A percentile compares a stretch with the other conserved stretches of the same genome.
phyloP scores from a whole-genome alignment of 2,329 filamentous ascomycete genomes.

The Geosmithia flava region DNA sequence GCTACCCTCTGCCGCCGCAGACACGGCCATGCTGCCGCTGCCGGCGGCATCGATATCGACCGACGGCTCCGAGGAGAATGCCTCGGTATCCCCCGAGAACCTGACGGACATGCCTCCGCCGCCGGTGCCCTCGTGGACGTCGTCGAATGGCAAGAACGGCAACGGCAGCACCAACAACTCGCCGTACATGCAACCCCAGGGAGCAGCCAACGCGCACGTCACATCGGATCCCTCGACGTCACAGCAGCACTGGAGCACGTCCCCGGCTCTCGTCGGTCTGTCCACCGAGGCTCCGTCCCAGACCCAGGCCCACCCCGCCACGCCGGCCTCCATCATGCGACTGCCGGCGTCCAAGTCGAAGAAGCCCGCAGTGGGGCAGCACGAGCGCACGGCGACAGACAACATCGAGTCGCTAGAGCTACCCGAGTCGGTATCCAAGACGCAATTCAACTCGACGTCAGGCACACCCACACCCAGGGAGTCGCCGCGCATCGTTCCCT shows the following conservation, averaged over 20 bases:
- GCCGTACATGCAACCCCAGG: slow-evolving; percentile 51
- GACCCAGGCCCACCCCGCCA: slow-evolving; percentile 52
- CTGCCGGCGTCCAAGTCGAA: slow-evolving; percentile 39
- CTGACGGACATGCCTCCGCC: slow-evolving; percentile 56
- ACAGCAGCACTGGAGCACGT: not conserved
- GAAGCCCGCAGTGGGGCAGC: slow-evolving; percentile 22
- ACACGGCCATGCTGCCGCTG: slow-evolving; percentile 20
- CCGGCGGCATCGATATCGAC: slow-evolving; percentile 21
- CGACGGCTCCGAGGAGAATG: slow-evolving; percentile 52
- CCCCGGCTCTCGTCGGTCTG: not conserved
- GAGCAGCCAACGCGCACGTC: slow-evolving; percentile 10
- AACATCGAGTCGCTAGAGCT: slow-evolving; percentile 50
- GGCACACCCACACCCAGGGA: not conserved
- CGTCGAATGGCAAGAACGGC: slow-evolving; percentile 41
- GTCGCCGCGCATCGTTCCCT: slow-evolving; percentile 19
- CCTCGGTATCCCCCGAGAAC: slow-evolving; percentile 50
- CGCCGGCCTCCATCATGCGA: slow-evolving; percentile 80
- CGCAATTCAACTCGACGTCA: slow-evolving; percentile 1
- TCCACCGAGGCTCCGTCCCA: slow-evolving; percentile 5
- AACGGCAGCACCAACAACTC: slow-evolving; percentile 46
- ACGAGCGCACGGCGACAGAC: slow-evolving; percentile 31
- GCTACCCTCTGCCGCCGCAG: slow-evolving; percentile 1
- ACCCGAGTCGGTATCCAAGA: slow-evolving; percentile 51
- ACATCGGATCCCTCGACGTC: slow-evolving; percentile 7
- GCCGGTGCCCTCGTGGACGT: slow-evolving; percentile 52